Base-by-base conservation (phyloP, 140 eudicot species). In the Bidens hawaiensis region DNA sequence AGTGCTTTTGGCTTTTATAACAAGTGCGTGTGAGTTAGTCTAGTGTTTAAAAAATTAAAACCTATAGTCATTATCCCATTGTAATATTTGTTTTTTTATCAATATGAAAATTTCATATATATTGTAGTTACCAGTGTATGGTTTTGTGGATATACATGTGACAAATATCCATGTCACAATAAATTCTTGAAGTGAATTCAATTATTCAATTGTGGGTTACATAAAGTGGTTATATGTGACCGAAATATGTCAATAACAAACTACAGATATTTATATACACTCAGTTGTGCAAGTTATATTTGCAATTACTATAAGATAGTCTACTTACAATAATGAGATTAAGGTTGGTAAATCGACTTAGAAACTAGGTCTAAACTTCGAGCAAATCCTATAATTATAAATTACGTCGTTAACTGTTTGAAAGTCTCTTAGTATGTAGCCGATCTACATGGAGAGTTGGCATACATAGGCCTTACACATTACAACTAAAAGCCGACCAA, bases 1-100 rank as follows among this genome's bases (percentile, higher is more conserved):
- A 42, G 11, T 28, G 59, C 69, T 74, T 67, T 67, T 59, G 79
- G 69, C 51, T 58, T 67, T 59, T 74, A 74, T 74, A 74, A 34
- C 74, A 53, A 27, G 41, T 63, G 65, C 40, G 42, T 53, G 27
- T 63, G 52, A 43, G 65, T 45, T 52, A 42, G 77, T 30, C 19
- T 71, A 62, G 64, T 41, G 11, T 62, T 18, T 62, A 62, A 50
- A n/a, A n/a, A 38, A 71, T 36, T 50, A n/a, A n/a, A n/a, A n/a
- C n/a, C n/a, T n/a, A n/a, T n/a, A n/a, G n/a, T n/a, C 40, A 71
- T 36, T 50, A 52, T 49, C 48, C 45, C 33, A 54, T 10, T 33
- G 49, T 38, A 49, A 50, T 28, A 51, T 59, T 59, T 59, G 52
- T 51, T 43, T 43, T 41, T 52, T 60, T 60, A 42, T 26, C 18